Evolutionary conservation across 768 basidiomycete genomes (phyloP).

Genomic region (Crucibulum laeve): DNA sequence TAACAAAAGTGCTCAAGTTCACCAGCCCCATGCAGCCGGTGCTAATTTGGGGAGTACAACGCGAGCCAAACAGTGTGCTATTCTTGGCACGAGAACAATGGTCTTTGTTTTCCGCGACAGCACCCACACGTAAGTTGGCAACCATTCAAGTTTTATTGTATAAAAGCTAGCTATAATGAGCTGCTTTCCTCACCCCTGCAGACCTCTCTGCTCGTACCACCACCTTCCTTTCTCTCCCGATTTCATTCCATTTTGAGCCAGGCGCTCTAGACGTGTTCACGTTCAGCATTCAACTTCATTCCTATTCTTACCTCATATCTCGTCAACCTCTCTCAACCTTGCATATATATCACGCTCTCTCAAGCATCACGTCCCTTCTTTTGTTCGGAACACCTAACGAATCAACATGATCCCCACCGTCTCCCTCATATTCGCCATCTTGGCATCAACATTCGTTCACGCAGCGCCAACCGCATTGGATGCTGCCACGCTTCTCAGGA

Average conservation of each 20-base stretch:
- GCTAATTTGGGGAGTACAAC: not conserved
- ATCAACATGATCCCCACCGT: conserved; percentile 17
- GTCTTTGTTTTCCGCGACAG: not conserved
- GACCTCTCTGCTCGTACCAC: not conserved
- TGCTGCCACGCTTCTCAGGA: conserved; percentile 37
- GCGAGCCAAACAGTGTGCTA: not conserved
- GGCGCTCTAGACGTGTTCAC: conserved; percentile 21
- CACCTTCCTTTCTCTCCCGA: conserved; percentile 8
- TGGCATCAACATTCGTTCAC: conserved; percentile 17
- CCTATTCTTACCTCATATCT: conserved; percentile 8
- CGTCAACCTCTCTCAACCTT: conserved; percentile 6
- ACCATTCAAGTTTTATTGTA: not conserved
- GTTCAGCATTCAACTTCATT: conserved; percentile 7
- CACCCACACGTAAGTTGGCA: too few relatives aligned
- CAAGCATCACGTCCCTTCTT: not conserved
- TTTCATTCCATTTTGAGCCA: conserved; percentile 20
- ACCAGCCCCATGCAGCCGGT: not conserved
- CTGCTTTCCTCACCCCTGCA: not conserved
- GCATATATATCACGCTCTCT: conserved; percentile 1
- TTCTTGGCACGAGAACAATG: not conserved
- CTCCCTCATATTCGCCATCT: conserved; percentile 15
- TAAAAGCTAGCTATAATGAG: not conserved
- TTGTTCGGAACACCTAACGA: not conserved
- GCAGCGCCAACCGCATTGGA: conserved; percentile 33
- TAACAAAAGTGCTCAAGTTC: too few relatives aligned